phyloP scores from a whole-genome alignment of 306 rosid species.

The Carpinus viminea region DNA sequence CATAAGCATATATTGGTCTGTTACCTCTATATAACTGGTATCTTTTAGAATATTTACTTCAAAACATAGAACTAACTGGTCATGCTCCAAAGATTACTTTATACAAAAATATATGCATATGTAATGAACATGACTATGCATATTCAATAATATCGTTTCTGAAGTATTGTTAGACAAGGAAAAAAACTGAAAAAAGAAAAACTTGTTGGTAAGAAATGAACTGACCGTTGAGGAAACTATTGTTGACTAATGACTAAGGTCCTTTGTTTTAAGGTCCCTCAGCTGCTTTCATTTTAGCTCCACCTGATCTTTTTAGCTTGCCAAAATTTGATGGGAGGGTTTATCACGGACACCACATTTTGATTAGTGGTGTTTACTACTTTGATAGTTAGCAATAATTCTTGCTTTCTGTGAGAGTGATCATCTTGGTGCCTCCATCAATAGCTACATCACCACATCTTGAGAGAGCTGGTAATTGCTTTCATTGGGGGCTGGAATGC shows the following conservation, averaged over 20 bases:
- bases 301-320: not conserved
- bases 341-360: not conserved
- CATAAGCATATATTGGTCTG: not conserved
- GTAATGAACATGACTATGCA: not conserved
- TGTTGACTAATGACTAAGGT: not conserved
- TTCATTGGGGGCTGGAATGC: not conserved
- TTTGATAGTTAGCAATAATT: not conserved
- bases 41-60: too few species aligned
- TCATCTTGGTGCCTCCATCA: constrained; percentile 3
- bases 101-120: not conserved
- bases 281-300: not conserved
- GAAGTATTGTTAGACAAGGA: too few species aligned
- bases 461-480: not conserved
- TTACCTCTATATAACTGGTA: too few species aligned
- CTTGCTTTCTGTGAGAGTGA: not conserved
- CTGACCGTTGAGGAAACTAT: not conserved
- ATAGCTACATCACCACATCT: not conserved
- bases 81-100: not conserved
- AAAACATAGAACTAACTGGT: too few species aligned
- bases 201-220: not conserved
- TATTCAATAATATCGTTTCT: not conserved
- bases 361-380: not conserved
- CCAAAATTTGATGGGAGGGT: not conserved
- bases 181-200: not conserved
- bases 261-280: not conserved